These are phyloP conservation scores for Mycena olivaceomarginata DNA, from an alignment of 768 basidiomycete genomes.

Conservation along the genomic window DNA sequence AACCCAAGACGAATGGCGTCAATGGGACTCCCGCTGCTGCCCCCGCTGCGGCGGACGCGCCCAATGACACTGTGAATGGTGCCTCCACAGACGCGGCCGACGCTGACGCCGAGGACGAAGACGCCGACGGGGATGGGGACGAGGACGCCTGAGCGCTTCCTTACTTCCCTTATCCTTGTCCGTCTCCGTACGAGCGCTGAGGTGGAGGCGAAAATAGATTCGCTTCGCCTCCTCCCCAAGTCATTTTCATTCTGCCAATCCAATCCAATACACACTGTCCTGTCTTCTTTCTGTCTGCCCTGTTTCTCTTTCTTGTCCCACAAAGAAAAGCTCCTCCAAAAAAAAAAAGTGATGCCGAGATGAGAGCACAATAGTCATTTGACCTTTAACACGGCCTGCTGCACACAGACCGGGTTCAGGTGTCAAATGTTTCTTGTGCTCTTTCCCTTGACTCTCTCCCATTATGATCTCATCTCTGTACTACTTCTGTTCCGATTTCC, in stretches of 20 bases:
- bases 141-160: conserved; percentile 16
- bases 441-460: no score
- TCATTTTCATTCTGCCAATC: no score
- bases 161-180: neutral
- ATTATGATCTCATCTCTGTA: no score
- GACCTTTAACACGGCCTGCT: conserved; percentile 36
- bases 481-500: no score
- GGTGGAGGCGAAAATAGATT: neutral
- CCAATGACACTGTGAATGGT: neutral
- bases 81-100: neutral
- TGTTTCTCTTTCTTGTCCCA: neutral
- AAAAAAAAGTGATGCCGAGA: neutral
- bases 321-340: neutral
- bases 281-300: neutral
- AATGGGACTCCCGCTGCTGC: neutral
- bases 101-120: conserved; percentile 1
- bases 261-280: no score
- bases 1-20: neutral
- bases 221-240: neutral
- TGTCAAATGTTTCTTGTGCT: neutral
- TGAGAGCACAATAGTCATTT: conserved; percentile 33
- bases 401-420: neutral
- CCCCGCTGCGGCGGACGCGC: conserved; percentile 2
- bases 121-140: conserved; percentile 32
- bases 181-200: neutral